Base-by-base conservation (phyloP, 345 rosid genomes). In the Laguncularia racemosa region DNA sequence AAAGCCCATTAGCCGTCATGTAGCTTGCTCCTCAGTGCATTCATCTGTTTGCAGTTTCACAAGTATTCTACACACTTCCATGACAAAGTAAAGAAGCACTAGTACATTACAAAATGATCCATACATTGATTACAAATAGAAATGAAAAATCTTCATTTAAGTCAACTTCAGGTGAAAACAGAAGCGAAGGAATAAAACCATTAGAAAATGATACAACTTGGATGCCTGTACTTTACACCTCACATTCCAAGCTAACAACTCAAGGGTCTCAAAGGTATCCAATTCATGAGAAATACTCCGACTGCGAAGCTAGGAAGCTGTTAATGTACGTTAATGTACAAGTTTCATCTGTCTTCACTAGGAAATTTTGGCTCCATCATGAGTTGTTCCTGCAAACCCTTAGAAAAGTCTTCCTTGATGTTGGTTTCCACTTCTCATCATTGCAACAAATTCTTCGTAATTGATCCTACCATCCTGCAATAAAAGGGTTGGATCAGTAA, bases 401-500 rank as follows among this genome's bases (percentile, higher is more conserved):
- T 79, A 80, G 50, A 82, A 80, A 57, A 76, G 80, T 57, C 50
- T 76, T 1, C 61, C 74, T 48, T 78, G 86, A 47, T 73, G 80
- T 53, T 76, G 91, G 60, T 76, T 77, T 60, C 96, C 95, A 38
- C 89, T 85, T 77, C 78, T 84, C 97, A 92, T 89, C 96, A 89
- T 89, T 1, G 82, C 67, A 1, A 89, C 76, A 66, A 92, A 92
- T 60, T 89, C 98, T 12, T 84, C 84, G 12, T 83, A 86, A 78
- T 80, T 84, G 76, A 92, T 92, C 65, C 70, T 89, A 49, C 98
- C 98, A 53, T 89, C 98, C 97, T 89, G 75, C 63, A 57, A 60
- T 48, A 12, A 49, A 16, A n/a, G 16, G 15, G 50, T 16, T 12
- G 13, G 9, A 64, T 17, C 5, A 44, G 23, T 51, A 44, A 19